Evolutionary conservation across 805 yeast species (phyloP), one percentile per base, ranked within the genome.

Genomic region (Ogataea allantospora): DNA sequence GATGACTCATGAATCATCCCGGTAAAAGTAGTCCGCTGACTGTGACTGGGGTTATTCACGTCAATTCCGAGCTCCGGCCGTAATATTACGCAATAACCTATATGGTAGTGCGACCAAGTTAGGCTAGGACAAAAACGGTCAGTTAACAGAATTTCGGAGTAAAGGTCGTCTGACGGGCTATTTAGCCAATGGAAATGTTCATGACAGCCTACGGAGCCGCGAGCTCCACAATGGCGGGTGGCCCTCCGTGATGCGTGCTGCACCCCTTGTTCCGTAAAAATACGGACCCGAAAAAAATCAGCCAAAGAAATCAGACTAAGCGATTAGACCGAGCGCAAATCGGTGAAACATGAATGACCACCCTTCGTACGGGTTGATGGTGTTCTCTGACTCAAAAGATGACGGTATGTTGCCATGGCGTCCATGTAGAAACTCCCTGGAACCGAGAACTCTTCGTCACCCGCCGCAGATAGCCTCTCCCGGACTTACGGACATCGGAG

Each of bases 401-500:
- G 7, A 9, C 7, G 29, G 18, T 10, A 16, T 27, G n/a, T 12
- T 7, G 6, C 18, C 29, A 27, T 20, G 22, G 22, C 9, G 9
- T 7, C 22, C 22, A 20, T 20, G 22, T n/a, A n/a, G n/a, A n/a
- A n/a, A n/a, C n/a, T n/a, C 23, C 5, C 23, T 7, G 21, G 21
- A 21, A 9, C 9, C 4, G 27, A n/a, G n/a, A 24, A 9, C 30
- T n/a, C 20, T 14, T 27, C 18, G 14, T 15, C 17, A 19, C 12
- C 11, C 21, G 37, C 37, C 27, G 22, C 24, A 30, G 28, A 12
- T 28, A 21, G 21, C 14, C 15, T 28, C 17, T 17, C 25, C 34
- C 40, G 40, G 40, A 35, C 40, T 35, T 35, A 35, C 40, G 40
- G 40, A 35, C 40, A 30, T 35, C 40, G 40, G 40, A 35, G 40